Base-by-base conservation (phyloP, 345 rosid species). In the Heritiera fomes region DNA sequence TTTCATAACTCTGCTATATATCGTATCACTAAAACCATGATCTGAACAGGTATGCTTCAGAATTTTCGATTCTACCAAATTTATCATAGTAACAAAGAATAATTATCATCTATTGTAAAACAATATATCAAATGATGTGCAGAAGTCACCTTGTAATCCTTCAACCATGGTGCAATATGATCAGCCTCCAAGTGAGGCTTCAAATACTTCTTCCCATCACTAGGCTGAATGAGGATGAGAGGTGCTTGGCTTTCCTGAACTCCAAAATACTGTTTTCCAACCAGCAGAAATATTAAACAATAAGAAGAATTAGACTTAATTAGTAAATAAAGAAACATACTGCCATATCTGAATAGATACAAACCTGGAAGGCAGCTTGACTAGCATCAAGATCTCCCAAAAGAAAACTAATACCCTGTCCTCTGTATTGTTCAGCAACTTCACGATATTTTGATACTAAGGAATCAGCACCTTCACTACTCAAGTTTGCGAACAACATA, bases 361-460 rank as follows among this genome's bases (percentile, higher is more conserved):
- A 15, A 63, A 96, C 99, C 97, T 94, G 94, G 73, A 96, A 84
- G 61, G 98, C 98, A 80, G 88, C 91, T 89, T 94, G 87, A 90
- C 97, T 87, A 63, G 86, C 90, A 70, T 94, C 98, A 23, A 89
- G 50, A 80, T 96, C 98, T 84, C 98, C 99, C 84, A 93, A 20
- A 86, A 96, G 88, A 86, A 96, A 96, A 77, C 86, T 46, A 70
- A 92, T 73, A 78, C 85, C 94, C 73, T 90, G 80, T 80, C 92
- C 95, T 84, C 84, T 96, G 88, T 83, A 86, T 79, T 91, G 87
- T 78, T 83, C 88, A 76, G 95, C 98, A 71, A 91, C 89, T 78
- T 87, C 92, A 47, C 88, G 90, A 86, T 80, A 96, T 77, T 88
- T 94, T 75, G 91, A 79, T 78, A 85, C 85, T 41, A 90, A 81